Percentiles rank a stretch among this genome's conserved stretches.
phyloP scores from a whole-genome alignment of 495 filamentous ascomycete genomes.

The Penicillium mononematosum region DNA sequence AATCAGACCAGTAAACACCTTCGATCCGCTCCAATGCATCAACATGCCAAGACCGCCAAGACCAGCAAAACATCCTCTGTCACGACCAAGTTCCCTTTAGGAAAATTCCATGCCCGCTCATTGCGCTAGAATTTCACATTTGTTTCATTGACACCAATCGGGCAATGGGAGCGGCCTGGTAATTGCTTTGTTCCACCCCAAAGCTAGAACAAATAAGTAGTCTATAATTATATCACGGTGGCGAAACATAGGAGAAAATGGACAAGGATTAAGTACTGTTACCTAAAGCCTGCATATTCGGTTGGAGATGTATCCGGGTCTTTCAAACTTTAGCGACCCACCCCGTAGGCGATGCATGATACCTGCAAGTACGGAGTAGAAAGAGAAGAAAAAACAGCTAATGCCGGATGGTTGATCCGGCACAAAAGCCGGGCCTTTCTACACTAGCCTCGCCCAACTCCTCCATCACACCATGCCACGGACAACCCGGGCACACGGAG shows the following conservation, averaged over 20 bases:
- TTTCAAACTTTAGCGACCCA: not conserved
- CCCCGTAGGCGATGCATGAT: not conserved
- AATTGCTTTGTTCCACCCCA: not conserved
- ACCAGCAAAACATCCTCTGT: not conserved
- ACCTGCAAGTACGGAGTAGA: not conserved
- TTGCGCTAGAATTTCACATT: not conserved
- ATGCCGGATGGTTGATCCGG: not conserved
- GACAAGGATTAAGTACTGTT: not conserved
- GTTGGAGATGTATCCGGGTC: not conserved
- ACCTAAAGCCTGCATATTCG: not conserved
- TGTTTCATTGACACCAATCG: not conserved
- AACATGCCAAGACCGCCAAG: conserved; percentile 16
- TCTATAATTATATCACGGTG: not conserved
- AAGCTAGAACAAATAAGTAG: not conserved
- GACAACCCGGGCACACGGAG: not conserved
- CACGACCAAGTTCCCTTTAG: not conserved
- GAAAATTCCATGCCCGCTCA: not conserved
- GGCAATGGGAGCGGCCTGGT: not conserved
- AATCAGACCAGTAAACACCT: conserved; percentile 2
- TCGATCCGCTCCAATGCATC: not conserved
- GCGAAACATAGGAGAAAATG: not conserved
- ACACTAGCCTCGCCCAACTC: not conserved
- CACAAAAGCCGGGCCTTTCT: not conserved
- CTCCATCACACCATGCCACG: not conserved
- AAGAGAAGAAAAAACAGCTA: not conserved